Evolutionary conservation across 2,329 filamentous ascomycete species (phyloP).

Genomic region (Exophiala lecanii-corni): DNA sequence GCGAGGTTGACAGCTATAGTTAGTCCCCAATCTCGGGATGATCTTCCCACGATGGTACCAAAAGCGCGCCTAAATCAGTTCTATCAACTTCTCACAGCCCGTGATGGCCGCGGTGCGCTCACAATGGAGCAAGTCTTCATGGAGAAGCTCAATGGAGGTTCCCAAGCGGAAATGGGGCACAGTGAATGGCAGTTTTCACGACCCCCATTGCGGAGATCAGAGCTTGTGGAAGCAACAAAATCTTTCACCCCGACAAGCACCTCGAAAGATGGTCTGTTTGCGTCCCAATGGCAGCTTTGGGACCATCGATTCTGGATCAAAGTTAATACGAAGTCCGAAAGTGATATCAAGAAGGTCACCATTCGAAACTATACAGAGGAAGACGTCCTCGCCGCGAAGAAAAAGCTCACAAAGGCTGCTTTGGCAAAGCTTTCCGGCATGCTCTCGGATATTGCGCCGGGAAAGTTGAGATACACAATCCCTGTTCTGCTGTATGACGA

Average conservation of each 20-base stretch:
- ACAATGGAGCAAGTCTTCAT: conserved; percentile 13
- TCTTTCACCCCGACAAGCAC: neutral
- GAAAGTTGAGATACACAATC: conserved; percentile 22
- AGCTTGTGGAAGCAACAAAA: conserved; percentile 7
- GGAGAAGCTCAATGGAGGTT: conserved; percentile 1
- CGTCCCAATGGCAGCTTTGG: conserved; percentile 19
- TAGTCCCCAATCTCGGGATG: conserved; percentile 15
- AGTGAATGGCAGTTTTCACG: conserved; percentile 14
- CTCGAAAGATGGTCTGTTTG: neutral
- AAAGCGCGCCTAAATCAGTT: conserved; percentile 13
- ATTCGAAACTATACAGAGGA: conserved; percentile 16
- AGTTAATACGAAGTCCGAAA: conserved; percentile 7
- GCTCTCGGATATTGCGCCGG: conserved; percentile 17
- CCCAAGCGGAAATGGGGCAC: neutral
- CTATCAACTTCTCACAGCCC: neutral
- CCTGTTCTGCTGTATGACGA: conserved; percentile 16
- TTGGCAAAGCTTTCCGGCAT: conserved; percentile 6
- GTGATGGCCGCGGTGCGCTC: neutral
- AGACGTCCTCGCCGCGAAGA: conserved; percentile 8
- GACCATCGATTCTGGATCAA: conserved; percentile 24
- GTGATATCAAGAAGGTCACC: conserved; percentile 6
- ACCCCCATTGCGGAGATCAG: conserved; percentile 15
- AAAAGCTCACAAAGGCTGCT: conserved; percentile 1
- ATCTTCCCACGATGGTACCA: conserved; percentile 15
- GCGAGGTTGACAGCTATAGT: conserved; percentile 18